Evolutionary conservation across 179 eudicot species (phyloP).

Genomic region (Spinacia oleracea): DNA sequence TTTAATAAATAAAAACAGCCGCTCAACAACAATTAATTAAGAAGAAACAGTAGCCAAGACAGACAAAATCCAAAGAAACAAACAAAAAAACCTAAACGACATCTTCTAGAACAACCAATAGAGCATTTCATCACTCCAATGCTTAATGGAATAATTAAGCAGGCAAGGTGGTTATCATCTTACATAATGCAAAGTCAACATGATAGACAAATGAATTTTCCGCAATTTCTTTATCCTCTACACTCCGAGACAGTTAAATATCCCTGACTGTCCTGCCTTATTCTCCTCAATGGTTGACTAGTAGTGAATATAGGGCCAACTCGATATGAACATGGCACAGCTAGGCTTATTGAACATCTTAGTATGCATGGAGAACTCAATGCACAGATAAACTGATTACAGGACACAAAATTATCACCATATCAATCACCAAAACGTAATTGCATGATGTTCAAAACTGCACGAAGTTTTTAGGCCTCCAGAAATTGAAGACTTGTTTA

Average conservation of each 20-base stretch:
- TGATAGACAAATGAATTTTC: background rate
- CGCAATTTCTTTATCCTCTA: background rate
- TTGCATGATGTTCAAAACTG: background rate
- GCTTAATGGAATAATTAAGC: background rate
- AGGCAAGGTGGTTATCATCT: background rate
- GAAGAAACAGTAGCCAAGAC: background rate
- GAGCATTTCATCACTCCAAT: constrained; percentile 14
- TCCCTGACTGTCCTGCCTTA: background rate
- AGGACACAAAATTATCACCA: background rate
- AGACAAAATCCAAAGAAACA: background rate
- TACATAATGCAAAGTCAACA: background rate
- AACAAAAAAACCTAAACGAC: background rate
- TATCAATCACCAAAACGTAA: background rate
- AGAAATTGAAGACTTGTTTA: constrained; percentile 3
- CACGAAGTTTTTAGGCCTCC: background rate
- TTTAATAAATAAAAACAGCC: background rate
- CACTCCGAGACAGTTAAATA: background rate
- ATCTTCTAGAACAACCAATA: constrained; percentile 7
- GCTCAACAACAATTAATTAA: background rate
- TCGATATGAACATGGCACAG: background rate
- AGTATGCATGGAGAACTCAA: background rate
- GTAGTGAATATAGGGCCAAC: background rate
- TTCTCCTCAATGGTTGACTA: background rate
- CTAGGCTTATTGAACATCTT: background rate
- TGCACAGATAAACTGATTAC: background rate